Evolutionary conservation across 2,329 filamentous ascomycete genomes (phyloP).

Genomic region (Arachnopeziza araneosa): DNA sequence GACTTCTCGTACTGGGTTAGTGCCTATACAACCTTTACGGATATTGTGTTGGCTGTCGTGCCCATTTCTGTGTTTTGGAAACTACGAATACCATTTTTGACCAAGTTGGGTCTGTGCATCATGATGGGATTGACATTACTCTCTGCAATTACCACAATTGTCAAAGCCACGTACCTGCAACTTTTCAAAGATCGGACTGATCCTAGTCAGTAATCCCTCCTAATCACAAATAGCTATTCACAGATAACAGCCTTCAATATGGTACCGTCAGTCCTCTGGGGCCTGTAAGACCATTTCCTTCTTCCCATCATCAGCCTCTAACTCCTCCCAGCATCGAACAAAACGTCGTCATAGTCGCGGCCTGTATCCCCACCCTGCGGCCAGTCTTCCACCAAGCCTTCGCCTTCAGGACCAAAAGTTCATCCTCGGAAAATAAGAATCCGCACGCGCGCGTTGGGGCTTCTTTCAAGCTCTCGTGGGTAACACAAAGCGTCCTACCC

Average conservation of each 20-base stretch:
- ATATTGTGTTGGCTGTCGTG: background rate
- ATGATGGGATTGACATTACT: slow-evolving; percentile 3
- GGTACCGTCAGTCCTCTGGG: slow-evolving; percentile 1
- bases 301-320: background rate
- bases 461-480: background rate
- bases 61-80: background rate
- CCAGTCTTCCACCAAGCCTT: slow-evolving; percentile 1
- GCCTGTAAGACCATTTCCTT: background rate
- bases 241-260: background rate
- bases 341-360: slow-evolving; percentile 4
- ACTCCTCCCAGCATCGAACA: background rate
- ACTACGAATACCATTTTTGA: background rate
- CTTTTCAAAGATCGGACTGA: background rate
- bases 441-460: background rate
- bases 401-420: background rate
- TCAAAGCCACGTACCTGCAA: slow-evolving; percentile 1
- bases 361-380: slow-evolving; percentile 1
- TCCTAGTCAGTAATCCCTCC: background rate
- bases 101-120: background rate
- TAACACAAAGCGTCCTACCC: background rate
- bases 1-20: slow-evolving; percentile 1
- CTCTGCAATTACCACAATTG: background rate
- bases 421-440: background rate
- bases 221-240: background rate
- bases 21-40: background rate